phyloP scores from a whole-genome alignment of 1,284 basidiomycete genomes.

The Phlebopus sp. region DNA sequence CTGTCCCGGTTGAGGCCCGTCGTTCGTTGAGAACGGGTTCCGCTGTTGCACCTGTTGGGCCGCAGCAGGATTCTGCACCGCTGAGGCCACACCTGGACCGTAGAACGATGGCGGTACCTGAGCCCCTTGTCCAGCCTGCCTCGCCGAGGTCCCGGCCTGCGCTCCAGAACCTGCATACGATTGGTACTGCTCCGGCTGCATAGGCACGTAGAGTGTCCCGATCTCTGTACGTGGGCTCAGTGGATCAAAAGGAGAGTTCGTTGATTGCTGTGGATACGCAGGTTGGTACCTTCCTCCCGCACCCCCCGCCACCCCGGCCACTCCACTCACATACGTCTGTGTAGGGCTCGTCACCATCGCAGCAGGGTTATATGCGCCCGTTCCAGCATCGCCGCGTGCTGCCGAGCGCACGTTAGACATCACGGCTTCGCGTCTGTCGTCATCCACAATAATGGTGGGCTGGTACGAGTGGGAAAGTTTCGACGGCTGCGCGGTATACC shows the following conservation, averaged over 20 bases:
- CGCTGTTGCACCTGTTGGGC: constrained; percentile 42
- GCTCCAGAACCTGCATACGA: constrained; percentile 44
- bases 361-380: constrained; percentile 42
- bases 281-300: constrained; percentile 45
- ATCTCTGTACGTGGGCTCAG: constrained; percentile 64
- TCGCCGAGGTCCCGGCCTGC: constrained; percentile 23
- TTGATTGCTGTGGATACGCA: constrained; percentile 44
- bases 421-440: constrained; percentile 66
- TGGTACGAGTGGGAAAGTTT: constrained; percentile 68
- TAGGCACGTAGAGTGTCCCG: constrained; percentile 66
- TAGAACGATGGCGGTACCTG: constrained; percentile 59
- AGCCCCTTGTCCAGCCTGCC: constrained; percentile 47
- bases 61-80: constrained; percentile 36
- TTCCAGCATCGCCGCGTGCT: constrained; percentile 49
- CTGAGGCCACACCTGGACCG: constrained; percentile 54
- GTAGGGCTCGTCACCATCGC: constrained; percentile 69
- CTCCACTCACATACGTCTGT: constrained; percentile 55
- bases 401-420: constrained; percentile 72
- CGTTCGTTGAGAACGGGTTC: constrained; percentile 51
- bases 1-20: constrained; percentile 34
- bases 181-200: constrained; percentile 76
- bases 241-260: constrained; percentile 53
- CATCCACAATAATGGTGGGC: constrained; percentile 51
- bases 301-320: constrained; percentile 3
- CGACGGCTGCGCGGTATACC: constrained; percentile 52